phyloP scores from a whole-genome alignment of 208 protist genomes.

The Angomonas ambiguus region DNA sequence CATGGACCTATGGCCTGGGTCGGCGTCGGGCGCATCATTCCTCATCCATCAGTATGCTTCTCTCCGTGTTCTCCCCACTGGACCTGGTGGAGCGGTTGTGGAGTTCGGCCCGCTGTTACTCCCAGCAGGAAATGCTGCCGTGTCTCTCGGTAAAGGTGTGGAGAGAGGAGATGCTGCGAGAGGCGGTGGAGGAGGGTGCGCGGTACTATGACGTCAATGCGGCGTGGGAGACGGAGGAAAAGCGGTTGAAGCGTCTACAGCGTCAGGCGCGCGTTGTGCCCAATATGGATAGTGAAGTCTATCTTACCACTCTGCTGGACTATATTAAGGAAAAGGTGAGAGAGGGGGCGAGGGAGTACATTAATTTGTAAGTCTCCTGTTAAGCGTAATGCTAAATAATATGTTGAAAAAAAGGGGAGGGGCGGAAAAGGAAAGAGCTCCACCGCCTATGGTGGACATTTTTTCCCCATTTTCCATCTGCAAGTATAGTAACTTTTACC shows the following conservation, averaged over 20 bases:
- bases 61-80: background rate
- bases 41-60: background rate
- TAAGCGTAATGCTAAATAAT: too few species aligned
- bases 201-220: conserved; percentile 28
- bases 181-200: conserved; percentile 12
- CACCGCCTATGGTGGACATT: too few species aligned
- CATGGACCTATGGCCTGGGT: conserved; percentile 41
- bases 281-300: conserved; percentile 58
- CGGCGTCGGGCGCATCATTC: conserved; percentile 10
- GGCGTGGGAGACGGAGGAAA: conserved; percentile 17
- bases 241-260: conserved; percentile 15
- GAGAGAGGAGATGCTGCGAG: conserved; percentile 36
- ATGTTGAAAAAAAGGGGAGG: too few species aligned
- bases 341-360: conserved; percentile 25
- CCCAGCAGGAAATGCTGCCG: conserved; percentile 56
- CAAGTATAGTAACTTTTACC: background rate
- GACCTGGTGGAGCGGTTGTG: conserved; percentile 28
- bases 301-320: conserved; percentile 36
- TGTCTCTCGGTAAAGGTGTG: conserved; percentile 53
- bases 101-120: conserved; percentile 31
- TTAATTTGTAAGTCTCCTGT: background rate
- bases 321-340: conserved; percentile 26
- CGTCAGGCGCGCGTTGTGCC: conserved; percentile 29
- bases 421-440: too few species aligned
- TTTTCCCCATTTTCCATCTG: background rate